Evolutionary conservation across 179 eudicot species (phyloP).

Genomic region (Beta lomatogona): DNA sequence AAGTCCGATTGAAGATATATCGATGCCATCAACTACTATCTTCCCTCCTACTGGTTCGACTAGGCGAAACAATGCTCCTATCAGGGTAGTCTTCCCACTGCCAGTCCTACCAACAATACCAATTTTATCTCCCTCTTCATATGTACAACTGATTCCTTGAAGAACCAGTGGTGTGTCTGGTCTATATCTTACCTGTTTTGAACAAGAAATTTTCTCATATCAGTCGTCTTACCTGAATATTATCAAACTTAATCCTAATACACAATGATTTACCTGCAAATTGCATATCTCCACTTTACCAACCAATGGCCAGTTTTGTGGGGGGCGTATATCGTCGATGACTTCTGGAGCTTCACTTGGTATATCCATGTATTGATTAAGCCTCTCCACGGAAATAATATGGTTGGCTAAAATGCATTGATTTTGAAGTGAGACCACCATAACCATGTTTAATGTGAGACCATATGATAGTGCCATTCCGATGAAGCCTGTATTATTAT

Average conservation of each 20-base stretch:
- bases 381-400: slow-evolving; percentile 77
- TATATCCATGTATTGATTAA: slow-evolving; percentile 74
- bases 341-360: slow-evolving; percentile 81
- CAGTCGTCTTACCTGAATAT: background rate
- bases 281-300: slow-evolving; percentile 77
- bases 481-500: slow-evolving; percentile 50
- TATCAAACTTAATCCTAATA: too few species aligned
- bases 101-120: slow-evolving; percentile 91
- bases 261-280: slow-evolving; percentile 47
- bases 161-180: slow-evolving; percentile 71
- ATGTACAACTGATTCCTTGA: slow-evolving; percentile 67
- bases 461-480: slow-evolving; percentile 83
- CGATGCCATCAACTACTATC: slow-evolving; percentile 70
- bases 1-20: slow-evolving; percentile 66
- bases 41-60: slow-evolving; percentile 70
- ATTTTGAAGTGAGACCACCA: slow-evolving; percentile 54
- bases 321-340: slow-evolving; percentile 56
- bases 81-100: slow-evolving; percentile 79
- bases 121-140: slow-evolving; percentile 75
- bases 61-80: slow-evolving; percentile 67
- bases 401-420: slow-evolving; percentile 65
- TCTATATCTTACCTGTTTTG: slow-evolving; percentile 63
- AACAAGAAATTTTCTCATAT: background rate
- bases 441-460: slow-evolving; percentile 56
- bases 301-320: slow-evolving; percentile 58